Conservation (phyloP, 306 rosid genomes). For the Malus sylvestris region DNA sequence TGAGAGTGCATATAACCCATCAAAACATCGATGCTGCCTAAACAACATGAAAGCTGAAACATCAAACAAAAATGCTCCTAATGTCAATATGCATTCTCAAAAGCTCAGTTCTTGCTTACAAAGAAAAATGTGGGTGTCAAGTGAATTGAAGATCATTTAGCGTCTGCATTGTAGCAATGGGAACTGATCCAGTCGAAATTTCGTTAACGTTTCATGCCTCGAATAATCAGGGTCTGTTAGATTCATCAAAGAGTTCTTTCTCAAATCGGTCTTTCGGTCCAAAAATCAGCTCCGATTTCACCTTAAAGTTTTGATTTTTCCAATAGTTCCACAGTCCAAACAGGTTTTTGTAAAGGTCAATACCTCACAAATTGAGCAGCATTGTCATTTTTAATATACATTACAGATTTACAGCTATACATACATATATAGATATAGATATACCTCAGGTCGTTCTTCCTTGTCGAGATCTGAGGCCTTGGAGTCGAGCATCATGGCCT, state of each 20-base stretch:
- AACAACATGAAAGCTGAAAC: neutral
- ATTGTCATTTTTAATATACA: neutral
- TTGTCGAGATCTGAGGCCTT: conserved; percentile 88
- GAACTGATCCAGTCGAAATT: neutral
- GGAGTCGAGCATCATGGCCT: conserved; percentile 96
- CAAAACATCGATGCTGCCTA: neutral
- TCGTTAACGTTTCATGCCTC: neutral
- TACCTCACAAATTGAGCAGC: neutral
- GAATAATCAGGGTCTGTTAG: neutral
- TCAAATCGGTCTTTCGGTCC: neutral
- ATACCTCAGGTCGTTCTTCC: conserved; percentile 91
- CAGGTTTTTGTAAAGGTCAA: neutral
- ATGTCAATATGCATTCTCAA: neutral
- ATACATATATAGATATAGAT: neutral
- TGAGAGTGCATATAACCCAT: neutral
- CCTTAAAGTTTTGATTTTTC: neutral
- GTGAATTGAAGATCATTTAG: neutral
- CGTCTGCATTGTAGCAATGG: neutral
- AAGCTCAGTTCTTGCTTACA: neutral
- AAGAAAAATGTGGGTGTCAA: neutral
- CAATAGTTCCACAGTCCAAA: neutral
- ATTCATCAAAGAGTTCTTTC: neutral
- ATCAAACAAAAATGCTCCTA: neutral
- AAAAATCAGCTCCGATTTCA: neutral
- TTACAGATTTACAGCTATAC: neutral